Evolutionary conservation across 2,329 filamentous ascomycete species (phyloP), one percentile per base, ranked within the genome.

Genomic region (Xylaria multiplex): DNA sequence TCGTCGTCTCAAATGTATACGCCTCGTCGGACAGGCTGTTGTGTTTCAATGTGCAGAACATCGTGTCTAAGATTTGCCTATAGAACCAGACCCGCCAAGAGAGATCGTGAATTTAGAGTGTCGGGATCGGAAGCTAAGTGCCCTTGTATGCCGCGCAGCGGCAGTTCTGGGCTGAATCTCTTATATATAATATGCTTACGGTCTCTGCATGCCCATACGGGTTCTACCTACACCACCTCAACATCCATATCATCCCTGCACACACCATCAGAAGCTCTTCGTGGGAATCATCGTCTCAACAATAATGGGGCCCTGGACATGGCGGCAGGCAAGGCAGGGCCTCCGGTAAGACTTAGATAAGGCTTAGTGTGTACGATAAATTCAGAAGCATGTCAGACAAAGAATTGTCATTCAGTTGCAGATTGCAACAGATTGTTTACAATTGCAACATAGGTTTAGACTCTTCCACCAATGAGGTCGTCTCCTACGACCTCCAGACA

Each of bases 41-140:
- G 4, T 68, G 67, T 52, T 69, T 69, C 59, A 69, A 24, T 14
- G 67, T 69, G 65, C 67, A 69, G 37, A 69, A 69, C 67, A 69
- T 69, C 4, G 27, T 59, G 65, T 56, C 60, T 32, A 24, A 35
- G 48, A 22, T 30, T 52, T 2, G 27, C 32, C 14, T 6, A 6
- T 37, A 9, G 16, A 22, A 46, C 53, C 52, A 16, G 24, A 49
- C 46, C 48, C 19, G 53, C 59, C 54, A 66, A 66, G 59, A 24
- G 19, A 52, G 45, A 46, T 65, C 35, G 43, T 43, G 62, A 53
- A 57, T 62, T 46, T 62, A 49, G 46, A 62, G 49, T 32, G 35
- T 68, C 59, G 59, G 66, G 42, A 55, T n/a, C 59, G 55, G 65
- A 50, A 65, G 32, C 62, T 35, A 59, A 43, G 37, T 45, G 57